phyloP scores from a whole-genome alignment of 2,329 filamentous ascomycete genomes.

The Colletotrichum orbiculare region DNA sequence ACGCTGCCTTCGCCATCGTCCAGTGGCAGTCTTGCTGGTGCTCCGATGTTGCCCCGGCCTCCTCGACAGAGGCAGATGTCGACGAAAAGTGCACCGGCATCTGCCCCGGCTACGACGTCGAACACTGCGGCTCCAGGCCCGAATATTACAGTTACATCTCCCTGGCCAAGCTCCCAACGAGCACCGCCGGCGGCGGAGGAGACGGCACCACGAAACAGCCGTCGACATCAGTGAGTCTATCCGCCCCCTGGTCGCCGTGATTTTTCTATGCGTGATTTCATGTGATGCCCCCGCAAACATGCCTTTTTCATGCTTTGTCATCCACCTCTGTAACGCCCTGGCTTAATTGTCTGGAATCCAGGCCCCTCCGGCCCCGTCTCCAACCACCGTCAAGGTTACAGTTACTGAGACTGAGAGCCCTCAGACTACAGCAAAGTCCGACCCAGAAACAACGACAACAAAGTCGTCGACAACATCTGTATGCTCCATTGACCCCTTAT shows the following conservation, averaged over 20 bases:
- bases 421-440: constrained; percentile 49
- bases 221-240: constrained; percentile 39
- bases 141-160: constrained; percentile 73
- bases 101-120: constrained; percentile 77
- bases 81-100: constrained; percentile 62
- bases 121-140: constrained; percentile 65
- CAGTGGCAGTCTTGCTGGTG: constrained; percentile 78
- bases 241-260: background rate
- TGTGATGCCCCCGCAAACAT: constrained; percentile 23
- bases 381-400: constrained; percentile 34
- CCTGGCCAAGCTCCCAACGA: constrained; percentile 64
- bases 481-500: constrained; percentile 25
- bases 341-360: constrained; percentile 40
- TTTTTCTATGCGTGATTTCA: constrained; percentile 33
- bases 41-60: constrained; percentile 72
- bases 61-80: constrained; percentile 44
- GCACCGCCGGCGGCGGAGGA: constrained; percentile 54
- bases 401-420: constrained; percentile 47
- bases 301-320: constrained; percentile 6
- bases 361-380: constrained; percentile 40
- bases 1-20: constrained; percentile 76
- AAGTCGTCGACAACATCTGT: constrained; percentile 35
- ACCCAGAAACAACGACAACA: constrained; percentile 37
- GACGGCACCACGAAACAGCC: constrained; percentile 36
- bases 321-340: constrained; percentile 30